These are phyloP conservation scores for Gymnopilus junonius DNA, from an alignment of 768 basidiomycete species.

Conservation along the genomic window DNA sequence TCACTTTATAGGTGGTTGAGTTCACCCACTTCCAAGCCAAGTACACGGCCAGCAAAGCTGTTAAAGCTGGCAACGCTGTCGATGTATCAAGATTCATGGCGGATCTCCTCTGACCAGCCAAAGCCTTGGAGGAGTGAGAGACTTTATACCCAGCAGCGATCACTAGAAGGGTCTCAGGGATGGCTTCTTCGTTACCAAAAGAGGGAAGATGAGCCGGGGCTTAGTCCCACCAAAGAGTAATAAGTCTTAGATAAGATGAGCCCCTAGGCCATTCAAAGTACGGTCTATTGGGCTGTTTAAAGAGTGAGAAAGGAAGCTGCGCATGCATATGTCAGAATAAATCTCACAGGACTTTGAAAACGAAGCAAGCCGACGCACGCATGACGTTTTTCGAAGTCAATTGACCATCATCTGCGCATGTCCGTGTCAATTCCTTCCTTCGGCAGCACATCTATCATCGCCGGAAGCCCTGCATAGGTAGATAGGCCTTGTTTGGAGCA, in stretches of 20 bases:
- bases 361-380: neutral
- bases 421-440: neutral
- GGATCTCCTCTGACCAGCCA: neutral
- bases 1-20: constrained; percentile 10
- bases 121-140: neutral
- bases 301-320: neutral
- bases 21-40: constrained; percentile 1
- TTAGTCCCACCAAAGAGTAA: neutral
- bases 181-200: neutral
- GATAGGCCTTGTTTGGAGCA: neutral
- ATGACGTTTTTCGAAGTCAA: neutral
- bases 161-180: neutral
- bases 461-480: neutral
- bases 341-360: neutral
- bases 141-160: neutral
- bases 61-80: neutral
- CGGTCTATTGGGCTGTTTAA: neutral
- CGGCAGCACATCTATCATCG: neutral
- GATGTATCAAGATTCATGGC: neutral
- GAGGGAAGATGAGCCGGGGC: neutral
- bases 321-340: neutral
- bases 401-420: neutral
- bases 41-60: neutral
- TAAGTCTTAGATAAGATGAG: neutral
- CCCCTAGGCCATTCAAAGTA: neutral